These are phyloP conservation scores for Populus nigra DNA, from an alignment of 345 rosid genomes.

Conservation along the genomic window DNA sequence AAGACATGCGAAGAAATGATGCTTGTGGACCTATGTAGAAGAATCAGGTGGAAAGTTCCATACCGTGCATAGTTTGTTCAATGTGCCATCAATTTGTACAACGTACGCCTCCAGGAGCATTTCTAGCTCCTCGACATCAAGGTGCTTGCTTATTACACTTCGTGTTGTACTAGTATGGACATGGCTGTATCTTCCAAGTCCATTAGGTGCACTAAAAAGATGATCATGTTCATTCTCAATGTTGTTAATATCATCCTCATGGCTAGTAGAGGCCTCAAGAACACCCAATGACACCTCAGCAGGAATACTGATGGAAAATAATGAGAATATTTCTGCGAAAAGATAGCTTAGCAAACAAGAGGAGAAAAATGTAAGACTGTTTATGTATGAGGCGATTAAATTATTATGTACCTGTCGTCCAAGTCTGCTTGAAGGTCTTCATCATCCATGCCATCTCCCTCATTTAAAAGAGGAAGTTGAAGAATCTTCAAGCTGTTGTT, in stretches of 20 bases:
- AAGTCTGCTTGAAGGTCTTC: slow-evolving; percentile 47
- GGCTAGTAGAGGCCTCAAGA: slow-evolving; percentile 15
- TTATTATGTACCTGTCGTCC: slow-evolving; percentile 51
- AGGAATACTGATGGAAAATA: slow-evolving; percentile 39
- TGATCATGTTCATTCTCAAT: slow-evolving; percentile 43
- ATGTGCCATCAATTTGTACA: slow-evolving; percentile 84
- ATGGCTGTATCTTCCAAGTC: slow-evolving; percentile 53
- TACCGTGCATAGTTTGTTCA: slow-evolving; percentile 93
- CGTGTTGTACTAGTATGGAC: slow-evolving; percentile 57
- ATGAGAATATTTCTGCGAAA: slow-evolving; percentile 4
- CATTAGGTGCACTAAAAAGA: slow-evolving; percentile 42
- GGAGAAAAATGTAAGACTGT: not conserved
- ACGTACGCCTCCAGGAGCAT: slow-evolving; percentile 98
- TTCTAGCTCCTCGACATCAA: slow-evolving; percentile 89
- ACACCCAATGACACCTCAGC: slow-evolving; percentile 43
- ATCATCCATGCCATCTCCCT: slow-evolving; percentile 47
- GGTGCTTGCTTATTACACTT: slow-evolving; percentile 64
- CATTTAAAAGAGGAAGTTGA: slow-evolving; percentile 54
- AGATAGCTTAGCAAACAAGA: not conserved
- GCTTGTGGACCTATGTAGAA: not conserved
- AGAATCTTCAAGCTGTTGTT: slow-evolving; percentile 58
- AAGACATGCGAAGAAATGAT: not conserved
- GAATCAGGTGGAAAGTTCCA: not conserved
- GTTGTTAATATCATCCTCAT: slow-evolving; percentile 43
- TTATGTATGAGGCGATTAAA: not conserved